Percentiles rank a stretch among this genome's conserved stretches.
These are phyloP conservation scores for Artemisia annua DNA, from an alignment of 129 eudicot species.

Conservation along the genomic window DNA sequence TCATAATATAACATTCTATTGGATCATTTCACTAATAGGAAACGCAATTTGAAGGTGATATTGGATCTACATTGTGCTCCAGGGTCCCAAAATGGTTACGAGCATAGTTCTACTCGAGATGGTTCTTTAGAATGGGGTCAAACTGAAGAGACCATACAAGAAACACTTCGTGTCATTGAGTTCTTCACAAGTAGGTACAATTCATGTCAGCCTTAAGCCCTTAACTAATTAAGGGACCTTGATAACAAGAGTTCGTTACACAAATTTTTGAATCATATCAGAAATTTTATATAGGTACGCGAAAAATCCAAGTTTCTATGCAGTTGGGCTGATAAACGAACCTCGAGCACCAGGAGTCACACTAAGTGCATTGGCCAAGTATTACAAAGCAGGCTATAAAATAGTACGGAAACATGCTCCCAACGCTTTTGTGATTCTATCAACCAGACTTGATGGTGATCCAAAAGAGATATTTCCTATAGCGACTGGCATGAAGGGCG, in stretches of 20 bases:
- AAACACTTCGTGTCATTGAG: conserved; percentile 57
- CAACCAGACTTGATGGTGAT: conserved; percentile 7
- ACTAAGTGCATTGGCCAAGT: conserved; percentile 1
- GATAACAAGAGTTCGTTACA: too few species aligned
- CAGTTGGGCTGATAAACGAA: background rate
- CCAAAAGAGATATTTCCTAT: conserved; percentile 27
- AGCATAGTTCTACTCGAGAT: conserved; percentile 65
- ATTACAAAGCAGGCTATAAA: conserved; percentile 14
- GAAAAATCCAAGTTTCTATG: conserved; percentile 1
- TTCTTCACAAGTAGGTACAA: conserved; percentile 56
- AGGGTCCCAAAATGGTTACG: conserved; percentile 75
- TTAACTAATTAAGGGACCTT: too few species aligned
- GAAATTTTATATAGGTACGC: background rate
- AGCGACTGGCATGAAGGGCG: conserved; percentile 37
- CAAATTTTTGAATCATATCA: background rate
- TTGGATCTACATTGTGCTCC: conserved; percentile 82
- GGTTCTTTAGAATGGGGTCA: conserved; percentile 72
- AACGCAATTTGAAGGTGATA: conserved; percentile 58
- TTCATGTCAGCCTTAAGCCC: too few species aligned
- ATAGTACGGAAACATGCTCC: conserved; percentile 55
- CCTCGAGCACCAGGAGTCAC: conserved; percentile 16
- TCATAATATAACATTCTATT: background rate
- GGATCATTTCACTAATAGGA: conserved; percentile 29
- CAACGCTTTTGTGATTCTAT: conserved; percentile 2
- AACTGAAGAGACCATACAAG: conserved; percentile 47